Evolutionary conservation across 352 stramenopile genomes (phyloP).

Genomic region (Globisporangium iwayamae): DNA sequence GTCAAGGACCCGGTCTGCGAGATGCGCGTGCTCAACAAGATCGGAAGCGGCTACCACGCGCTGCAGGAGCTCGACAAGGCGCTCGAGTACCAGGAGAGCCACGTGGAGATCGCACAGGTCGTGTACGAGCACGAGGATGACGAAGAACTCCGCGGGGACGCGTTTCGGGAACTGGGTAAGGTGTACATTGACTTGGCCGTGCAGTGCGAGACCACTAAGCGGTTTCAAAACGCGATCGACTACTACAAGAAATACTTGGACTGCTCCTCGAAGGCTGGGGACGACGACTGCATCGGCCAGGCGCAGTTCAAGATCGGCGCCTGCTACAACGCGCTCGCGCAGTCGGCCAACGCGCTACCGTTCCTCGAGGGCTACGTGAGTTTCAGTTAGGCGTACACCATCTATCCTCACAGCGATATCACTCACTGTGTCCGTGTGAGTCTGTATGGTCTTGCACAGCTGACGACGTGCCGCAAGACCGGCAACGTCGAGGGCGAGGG

Average conservation of each 20-base stretch:
- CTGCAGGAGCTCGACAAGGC: slow-evolving; percentile 72
- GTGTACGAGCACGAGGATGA: slow-evolving; percentile 73
- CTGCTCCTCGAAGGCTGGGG: slow-evolving; percentile 58
- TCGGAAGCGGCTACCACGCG: slow-evolving; percentile 79
- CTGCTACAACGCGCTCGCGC: slow-evolving; percentile 65
- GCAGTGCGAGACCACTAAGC: slow-evolving; percentile 32
- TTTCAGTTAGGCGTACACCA: background rate
- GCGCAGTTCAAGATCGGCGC: slow-evolving; percentile 76
- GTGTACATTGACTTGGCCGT: slow-evolving; percentile 72
- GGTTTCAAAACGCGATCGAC: slow-evolving; percentile 54
- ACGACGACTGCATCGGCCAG: slow-evolving; percentile 49
- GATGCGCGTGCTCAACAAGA: slow-evolving; percentile 81
- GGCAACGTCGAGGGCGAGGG: slow-evolving; percentile 74
- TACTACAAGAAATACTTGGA: slow-evolving; percentile 75
- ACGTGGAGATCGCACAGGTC: slow-evolving; percentile 68
- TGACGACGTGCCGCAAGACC: slow-evolving; percentile 51
- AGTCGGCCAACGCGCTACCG: slow-evolving; percentile 63
- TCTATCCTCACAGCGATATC: background rate
- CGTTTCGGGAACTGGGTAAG: slow-evolving; percentile 62
- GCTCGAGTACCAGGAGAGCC: slow-evolving; percentile 76
- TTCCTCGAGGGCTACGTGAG: slow-evolving; percentile 82
- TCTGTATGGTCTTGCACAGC: slow-evolving; percentile 16
- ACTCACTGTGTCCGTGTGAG: background rate
- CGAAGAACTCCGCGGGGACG: slow-evolving; percentile 42
- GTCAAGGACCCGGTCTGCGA: slow-evolving; percentile 85